These are phyloP conservation scores for Allium sativum DNA, from an alignment of 106 monocot genomes.

Conservation along the genomic window DNA sequence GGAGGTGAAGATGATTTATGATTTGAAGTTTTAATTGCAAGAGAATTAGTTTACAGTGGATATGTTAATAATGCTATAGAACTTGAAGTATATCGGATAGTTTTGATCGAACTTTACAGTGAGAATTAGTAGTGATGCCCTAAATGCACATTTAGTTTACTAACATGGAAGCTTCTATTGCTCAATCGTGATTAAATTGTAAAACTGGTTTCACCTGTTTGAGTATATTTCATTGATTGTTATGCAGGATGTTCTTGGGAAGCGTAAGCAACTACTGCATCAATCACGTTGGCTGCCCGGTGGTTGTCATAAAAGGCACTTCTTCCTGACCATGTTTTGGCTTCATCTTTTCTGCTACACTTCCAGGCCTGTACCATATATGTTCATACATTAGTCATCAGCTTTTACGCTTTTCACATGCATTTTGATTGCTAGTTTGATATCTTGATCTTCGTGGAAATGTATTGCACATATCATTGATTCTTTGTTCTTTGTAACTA, in stretches of 20 bases:
- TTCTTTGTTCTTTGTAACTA: too few relatives aligned
- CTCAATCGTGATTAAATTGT: neutral
- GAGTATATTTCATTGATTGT: neutral
- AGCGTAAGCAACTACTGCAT: conserved; percentile 91
- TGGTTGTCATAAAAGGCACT: conserved; percentile 67
- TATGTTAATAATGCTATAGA: too few relatives aligned
- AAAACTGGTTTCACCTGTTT: neutral
- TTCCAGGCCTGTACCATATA: neutral
- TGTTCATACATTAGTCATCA: neutral
- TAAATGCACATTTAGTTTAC: too few relatives aligned
- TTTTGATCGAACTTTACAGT: too few relatives aligned
- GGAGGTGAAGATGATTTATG: too few relatives aligned
- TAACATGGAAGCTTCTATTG: too few relatives aligned
- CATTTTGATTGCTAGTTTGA: neutral
- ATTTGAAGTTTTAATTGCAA: too few relatives aligned
- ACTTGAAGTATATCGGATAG: too few relatives aligned
- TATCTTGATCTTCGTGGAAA: neutral
- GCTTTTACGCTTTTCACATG: neutral
- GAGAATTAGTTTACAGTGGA: too few relatives aligned
- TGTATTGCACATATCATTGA: too few relatives aligned
- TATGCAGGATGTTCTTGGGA: conserved; percentile 78
- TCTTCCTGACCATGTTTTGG: neutral
- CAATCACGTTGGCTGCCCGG: conserved; percentile 69
- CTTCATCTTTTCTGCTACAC: neutral
- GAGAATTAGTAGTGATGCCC: too few relatives aligned